Evolutionary conservation across 2,329 filamentous ascomycete genomes (phyloP), one percentile per base, ranked within the genome.

Genomic region (Diaporthe australafricana): DNA sequence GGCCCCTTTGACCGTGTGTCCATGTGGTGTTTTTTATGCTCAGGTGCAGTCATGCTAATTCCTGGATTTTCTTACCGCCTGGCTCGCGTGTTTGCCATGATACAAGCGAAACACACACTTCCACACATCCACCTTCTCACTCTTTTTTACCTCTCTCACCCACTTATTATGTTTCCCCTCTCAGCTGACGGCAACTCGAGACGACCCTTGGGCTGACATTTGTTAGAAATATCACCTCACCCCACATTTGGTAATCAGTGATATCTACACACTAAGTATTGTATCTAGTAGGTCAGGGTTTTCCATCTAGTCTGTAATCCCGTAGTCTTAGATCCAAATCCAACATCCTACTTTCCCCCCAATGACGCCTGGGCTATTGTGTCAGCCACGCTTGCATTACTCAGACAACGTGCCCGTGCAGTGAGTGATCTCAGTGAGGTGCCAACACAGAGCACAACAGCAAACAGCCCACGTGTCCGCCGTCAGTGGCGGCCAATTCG

Each of bases 321-420:
- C 30, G 45, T 9, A 7, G 45, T 38, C 30, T 38, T 38, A 65
- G 7, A 40, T 40, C 32, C 40, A 20, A 42, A 35, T 42, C 60
- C 60, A 38, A 65, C 30, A 63, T 35, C 42, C 14, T 27, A 48
- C 57, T 30, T 32, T 20, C 30, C 22, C 45, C 9, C 27, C 45
- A 25, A 50, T 65, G 60, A 65, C 27, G 57, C 45, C 60, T 50
- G 45, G 60, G 12, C 30, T 40, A 40, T 14, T 20, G 45, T 25
- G 30, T 48, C 22, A 20, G 45, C 60, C 60, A 65, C 60, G 60
- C 60, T 47, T 65, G 30, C 60, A 65, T 65, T 65, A 65, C 60
- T 50, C 60, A 65, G 45, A 48, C 42, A 38, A 9, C 32, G 6
- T 35, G 27, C 53, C n/a, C 7, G 30, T n/a, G 8, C 42, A 27